These are phyloP conservation scores for Thermoascus crustaceus DNA, from an alignment of 2,329 filamentous ascomycete genomes.

Conservation along the genomic window DNA sequence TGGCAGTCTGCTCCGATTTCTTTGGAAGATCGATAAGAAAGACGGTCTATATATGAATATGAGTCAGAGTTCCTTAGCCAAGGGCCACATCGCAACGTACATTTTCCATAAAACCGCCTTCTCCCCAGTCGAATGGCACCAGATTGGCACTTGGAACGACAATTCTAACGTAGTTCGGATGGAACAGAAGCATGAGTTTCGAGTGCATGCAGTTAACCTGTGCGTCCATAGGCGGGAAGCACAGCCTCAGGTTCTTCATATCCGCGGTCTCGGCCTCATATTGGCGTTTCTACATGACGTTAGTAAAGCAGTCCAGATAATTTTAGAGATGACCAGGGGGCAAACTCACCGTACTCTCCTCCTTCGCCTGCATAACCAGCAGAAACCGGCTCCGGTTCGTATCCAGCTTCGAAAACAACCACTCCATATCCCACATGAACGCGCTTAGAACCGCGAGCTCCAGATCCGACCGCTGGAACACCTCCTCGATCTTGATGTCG, in stretches of 20 bases:
- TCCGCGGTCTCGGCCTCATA: slow-evolving; percentile 33
- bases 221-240: slow-evolving; percentile 74
- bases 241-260: slow-evolving; percentile 52
- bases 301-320: slow-evolving; percentile 3
- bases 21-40: slow-evolving; percentile 86
- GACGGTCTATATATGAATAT: slow-evolving; percentile 50
- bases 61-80: slow-evolving; percentile 7
- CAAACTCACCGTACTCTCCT: slow-evolving; percentile 34
- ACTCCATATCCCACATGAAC: slow-evolving; percentile 77
- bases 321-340: neutral
- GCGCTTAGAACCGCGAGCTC: slow-evolving; percentile 75
- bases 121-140: slow-evolving; percentile 81
- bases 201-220: slow-evolving; percentile 77
- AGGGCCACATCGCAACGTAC: slow-evolving; percentile 34
- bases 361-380: slow-evolving; percentile 54
- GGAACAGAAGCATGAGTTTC: slow-evolving; percentile 86
- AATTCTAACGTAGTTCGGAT: slow-evolving; percentile 62
- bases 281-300: slow-evolving; percentile 25
- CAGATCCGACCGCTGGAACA: slow-evolving; percentile 65
- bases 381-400: slow-evolving; percentile 53
- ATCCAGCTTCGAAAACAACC: slow-evolving; percentile 66
- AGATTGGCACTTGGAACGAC: slow-evolving; percentile 85
- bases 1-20: slow-evolving; percentile 21
- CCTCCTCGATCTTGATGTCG: slow-evolving; percentile 82
- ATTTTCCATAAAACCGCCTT: slow-evolving; percentile 71